phyloP scores from a whole-genome alignment of 2,329 filamentous ascomycete genomes.

The Magnaporthales sp. region DNA sequence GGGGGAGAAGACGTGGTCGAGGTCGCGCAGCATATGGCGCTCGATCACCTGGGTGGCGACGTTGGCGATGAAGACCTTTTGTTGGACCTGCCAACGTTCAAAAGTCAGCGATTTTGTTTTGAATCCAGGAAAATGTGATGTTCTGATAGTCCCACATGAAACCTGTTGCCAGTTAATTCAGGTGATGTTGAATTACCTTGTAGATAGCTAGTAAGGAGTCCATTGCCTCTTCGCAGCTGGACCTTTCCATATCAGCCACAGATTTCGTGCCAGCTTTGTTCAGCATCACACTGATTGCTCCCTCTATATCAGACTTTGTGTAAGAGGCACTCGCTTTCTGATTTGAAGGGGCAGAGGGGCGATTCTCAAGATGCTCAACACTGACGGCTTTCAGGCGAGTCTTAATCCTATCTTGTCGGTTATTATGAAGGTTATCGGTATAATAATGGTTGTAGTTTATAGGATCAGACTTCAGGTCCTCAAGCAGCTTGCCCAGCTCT shows the following conservation, averaged over 20 bases:
- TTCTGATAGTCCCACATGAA: not conserved
- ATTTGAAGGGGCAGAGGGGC: too few species aligned
- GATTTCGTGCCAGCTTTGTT: not conserved
- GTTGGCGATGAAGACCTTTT: not conserved
- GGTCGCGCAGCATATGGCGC: not conserved
- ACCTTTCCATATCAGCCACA: not conserved
- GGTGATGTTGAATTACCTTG: not conserved
- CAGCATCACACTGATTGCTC: not conserved
- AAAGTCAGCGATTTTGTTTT: not conserved
- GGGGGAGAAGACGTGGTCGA: not conserved
- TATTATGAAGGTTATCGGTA: not conserved
- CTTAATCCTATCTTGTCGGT: too few species aligned
- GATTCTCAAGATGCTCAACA: too few species aligned
- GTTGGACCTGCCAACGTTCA: not conserved
- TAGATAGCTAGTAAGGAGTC: not conserved
- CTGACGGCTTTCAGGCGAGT: too few species aligned
- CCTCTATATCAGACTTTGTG: not conserved
- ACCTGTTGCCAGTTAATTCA: too few species aligned
- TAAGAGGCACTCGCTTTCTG: too few species aligned
- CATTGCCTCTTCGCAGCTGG: not conserved
- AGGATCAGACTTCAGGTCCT: not conserved
- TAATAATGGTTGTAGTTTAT: not conserved
- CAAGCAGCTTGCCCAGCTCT: not conserved
- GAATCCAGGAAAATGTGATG: not conserved
- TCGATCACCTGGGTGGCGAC: not conserved